Base-by-base conservation (phyloP, 2,329 filamentous ascomycete species). In the Talaromyces funiculosus region DNA sequence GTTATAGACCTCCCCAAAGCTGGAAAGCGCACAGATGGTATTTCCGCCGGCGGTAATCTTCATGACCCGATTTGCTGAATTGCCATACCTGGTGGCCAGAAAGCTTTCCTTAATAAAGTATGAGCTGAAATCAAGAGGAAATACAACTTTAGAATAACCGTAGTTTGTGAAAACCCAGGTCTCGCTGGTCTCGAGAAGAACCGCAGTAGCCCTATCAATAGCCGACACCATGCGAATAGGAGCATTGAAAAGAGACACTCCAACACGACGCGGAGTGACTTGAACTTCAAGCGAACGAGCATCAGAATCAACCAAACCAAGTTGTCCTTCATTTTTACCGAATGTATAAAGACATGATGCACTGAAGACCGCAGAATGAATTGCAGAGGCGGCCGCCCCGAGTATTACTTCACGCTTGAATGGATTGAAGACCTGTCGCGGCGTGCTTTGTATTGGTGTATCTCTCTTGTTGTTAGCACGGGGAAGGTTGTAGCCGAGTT, bases 141-240 rank as follows among this genome's bases (percentile, higher is more conserved):
- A 96, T 49, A 86, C 86, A 59, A 97, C 82, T 64, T 91, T 90
- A n/a, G 92, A 91, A 71, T 96, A 97, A 4, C 93, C 93, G 69
- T 96, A 97, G 66, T 95, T 95, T 0, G 92, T 93, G 68, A 99
- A 96, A 0, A 99, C 88, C 81, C 90, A 95, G 9, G 97, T 91
- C 20, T 92, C 91, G 66, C 90, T 87, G 67, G 92, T 96, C 53
- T 92, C 88, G 3, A 99, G 82, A 29, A 99, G 77, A 64, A 92
- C 89, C 1, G 88, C 87, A 0, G 94, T 97, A 6, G 94, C 94
- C 65, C 87, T 88, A 70, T 97, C 93, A 61, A 95, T 96, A 3
- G 92, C 93, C 0, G 90, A 89, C 0, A 94, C 90, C 72, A 89
- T 89, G 26, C 83, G 78, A 57, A 99, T 96, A 0, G 81, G 71